Evolutionary conservation across 768 basidiomycete genomes (phyloP).

Genomic region (Dacryopinax primogenitus): DNA sequence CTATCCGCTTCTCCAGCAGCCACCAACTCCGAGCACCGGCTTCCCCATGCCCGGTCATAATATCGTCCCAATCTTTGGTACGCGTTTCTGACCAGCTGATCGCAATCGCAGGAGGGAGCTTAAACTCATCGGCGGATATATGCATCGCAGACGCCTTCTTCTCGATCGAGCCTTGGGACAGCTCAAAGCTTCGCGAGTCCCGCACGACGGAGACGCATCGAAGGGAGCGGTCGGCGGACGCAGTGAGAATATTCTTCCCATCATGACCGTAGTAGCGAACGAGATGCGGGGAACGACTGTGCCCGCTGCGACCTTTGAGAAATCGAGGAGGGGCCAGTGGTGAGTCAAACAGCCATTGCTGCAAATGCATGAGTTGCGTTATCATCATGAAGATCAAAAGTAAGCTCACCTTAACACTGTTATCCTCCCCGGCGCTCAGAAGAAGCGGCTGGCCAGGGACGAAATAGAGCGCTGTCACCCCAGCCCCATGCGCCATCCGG

Average conservation of each 20-base stretch:
- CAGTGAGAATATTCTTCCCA: constrained; percentile 84
- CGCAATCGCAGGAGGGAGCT: constrained; percentile 67
- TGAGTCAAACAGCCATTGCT: constrained; percentile 99
- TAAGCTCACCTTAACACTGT: constrained; percentile 70
- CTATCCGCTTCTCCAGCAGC: constrained; percentile 65
- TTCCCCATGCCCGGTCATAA: constrained; percentile 78
- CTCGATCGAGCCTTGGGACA: constrained; percentile 82
- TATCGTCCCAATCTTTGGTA: constrained; percentile 95
- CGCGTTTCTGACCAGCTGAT: constrained; percentile 68
- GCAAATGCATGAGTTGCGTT: not conserved
- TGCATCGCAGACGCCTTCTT: constrained; percentile 70
- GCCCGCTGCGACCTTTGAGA: constrained; percentile 85
- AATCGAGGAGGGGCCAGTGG: constrained; percentile 74
- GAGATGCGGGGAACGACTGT: constrained; percentile 77
- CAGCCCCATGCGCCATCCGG: constrained; percentile 78
- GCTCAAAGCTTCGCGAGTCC: constrained; percentile 86
- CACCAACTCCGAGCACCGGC: constrained; percentile 77
- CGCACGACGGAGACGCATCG: constrained; percentile 86
- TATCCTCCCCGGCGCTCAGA: constrained; percentile 83
- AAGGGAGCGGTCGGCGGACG: constrained; percentile 73
- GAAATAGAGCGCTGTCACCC: constrained; percentile 77
- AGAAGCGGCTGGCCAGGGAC: constrained; percentile 84
- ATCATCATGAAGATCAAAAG: not conserved
- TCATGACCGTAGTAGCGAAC: constrained; percentile 96
- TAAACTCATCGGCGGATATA: constrained; percentile 66